Conservation (phyloP, 768 basidiomycete genomes). For the Boletales sp. region DNA sequence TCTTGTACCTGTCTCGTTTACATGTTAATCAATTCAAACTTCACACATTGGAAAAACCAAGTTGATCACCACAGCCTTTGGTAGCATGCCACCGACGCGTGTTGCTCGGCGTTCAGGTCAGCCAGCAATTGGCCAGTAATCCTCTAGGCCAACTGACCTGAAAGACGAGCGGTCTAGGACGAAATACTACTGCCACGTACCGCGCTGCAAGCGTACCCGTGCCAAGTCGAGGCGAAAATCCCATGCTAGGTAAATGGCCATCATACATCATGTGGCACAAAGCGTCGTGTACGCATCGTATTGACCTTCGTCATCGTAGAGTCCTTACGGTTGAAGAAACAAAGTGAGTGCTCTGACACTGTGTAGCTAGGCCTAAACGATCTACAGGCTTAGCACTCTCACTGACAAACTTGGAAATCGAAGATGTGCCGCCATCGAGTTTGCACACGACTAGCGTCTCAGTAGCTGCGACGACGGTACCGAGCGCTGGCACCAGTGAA, state of each 20-base stretch:
- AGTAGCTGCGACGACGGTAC: neutral
- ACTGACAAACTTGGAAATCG: slow-evolving; percentile 4
- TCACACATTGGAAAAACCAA: neutral
- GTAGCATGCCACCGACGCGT: slow-evolving; percentile 10
- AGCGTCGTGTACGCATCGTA: neutral
- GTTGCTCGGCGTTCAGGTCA: slow-evolving; percentile 14
- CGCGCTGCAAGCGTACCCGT: slow-evolving; percentile 18
- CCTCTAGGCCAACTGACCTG: slow-evolving; percentile 1
- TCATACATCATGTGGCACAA: neutral
- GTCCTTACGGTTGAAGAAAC: slow-evolving; percentile 10
- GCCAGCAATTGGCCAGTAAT: slow-evolving; percentile 12
- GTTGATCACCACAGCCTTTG: neutral
- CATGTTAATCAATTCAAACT: neutral
- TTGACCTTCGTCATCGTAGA: slow-evolving; percentile 14
- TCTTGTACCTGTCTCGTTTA: too few relatives aligned
- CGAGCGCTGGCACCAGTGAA: neutral
- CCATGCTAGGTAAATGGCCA: slow-evolving; percentile 10
- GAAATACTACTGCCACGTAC: neutral
- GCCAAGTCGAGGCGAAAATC: slow-evolving; percentile 5
- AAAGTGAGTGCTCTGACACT: slow-evolving; percentile 9
- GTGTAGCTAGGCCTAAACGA: neutral
- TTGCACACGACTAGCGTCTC: slow-evolving; percentile 1
- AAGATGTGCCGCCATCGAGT: slow-evolving; percentile 4
- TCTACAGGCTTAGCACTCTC: too few relatives aligned
- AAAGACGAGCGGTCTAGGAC: slow-evolving; percentile 13